Evolutionary conservation across 305 asterid genomes (phyloP).

Genomic region (Fraxinus greggii): DNA sequence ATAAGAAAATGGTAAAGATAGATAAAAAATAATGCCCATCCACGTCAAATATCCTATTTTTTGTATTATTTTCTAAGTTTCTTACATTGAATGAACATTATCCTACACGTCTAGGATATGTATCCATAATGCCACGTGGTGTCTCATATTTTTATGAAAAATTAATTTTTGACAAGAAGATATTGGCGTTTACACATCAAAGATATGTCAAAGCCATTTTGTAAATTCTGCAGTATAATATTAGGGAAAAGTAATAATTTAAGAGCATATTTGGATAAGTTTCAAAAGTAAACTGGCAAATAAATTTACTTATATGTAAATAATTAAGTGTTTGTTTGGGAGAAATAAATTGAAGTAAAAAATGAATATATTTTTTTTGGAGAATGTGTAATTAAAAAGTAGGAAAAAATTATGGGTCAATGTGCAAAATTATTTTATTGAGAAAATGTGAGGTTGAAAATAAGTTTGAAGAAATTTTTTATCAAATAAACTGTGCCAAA

Average conservation of each 20-base stretch:
- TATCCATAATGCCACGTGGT: not conserved
- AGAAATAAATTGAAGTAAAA: not conserved
- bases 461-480: not conserved
- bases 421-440: not conserved
- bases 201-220: not conserved
- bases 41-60: not conserved
- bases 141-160: not conserved
- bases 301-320: not conserved
- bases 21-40: not conserved
- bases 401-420: not conserved
- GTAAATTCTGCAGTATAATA: not conserved
- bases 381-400: not conserved
- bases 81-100: not conserved
- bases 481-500: not conserved
- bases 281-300: not conserved
- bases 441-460: not conserved
- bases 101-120: not conserved
- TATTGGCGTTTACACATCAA: not conserved
- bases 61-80: not conserved
- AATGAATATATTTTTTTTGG: not conserved
- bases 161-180: not conserved
- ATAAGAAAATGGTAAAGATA: not conserved
- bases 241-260: not conserved
- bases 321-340: not conserved
- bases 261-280: not conserved